Percentiles rank a stretch among this genome's conserved stretches.
phyloP scores from a whole-genome alignment of 441 rosid species.

The Aleurites moluccanus region DNA sequence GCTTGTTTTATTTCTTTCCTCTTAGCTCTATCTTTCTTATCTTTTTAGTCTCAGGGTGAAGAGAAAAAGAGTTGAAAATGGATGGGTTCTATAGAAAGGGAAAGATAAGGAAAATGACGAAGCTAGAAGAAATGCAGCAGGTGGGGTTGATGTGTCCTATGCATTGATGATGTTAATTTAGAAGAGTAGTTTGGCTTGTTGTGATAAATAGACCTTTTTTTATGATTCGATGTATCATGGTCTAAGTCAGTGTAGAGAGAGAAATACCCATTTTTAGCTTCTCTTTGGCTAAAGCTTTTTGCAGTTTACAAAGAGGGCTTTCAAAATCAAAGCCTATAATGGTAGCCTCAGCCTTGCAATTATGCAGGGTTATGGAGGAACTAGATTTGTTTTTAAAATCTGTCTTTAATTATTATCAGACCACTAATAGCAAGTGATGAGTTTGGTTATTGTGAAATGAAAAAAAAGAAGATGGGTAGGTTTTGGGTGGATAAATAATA shows the following conservation, averaged over 20 bases:
- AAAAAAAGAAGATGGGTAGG: too few species aligned
- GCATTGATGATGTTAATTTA: slow-evolving; percentile 77
- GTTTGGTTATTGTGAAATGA: too few species aligned
- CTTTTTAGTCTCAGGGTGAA: background rate
- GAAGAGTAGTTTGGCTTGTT: slow-evolving; percentile 42
- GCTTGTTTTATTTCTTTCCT: too few species aligned
- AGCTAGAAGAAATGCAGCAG: slow-evolving; percentile 32
- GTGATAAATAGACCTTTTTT: slow-evolving; percentile 42
- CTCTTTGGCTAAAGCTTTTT: slow-evolving; percentile 47
- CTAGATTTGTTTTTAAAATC: too few species aligned
- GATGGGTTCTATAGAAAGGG: slow-evolving; percentile 24
- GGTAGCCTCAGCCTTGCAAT: slow-evolving; percentile 49
- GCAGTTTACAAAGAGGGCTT: slow-evolving; percentile 44
- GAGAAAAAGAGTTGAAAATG: slow-evolving; percentile 10
- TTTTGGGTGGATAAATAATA: too few species aligned
- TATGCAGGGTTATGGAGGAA: too few species aligned
- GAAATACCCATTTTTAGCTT: slow-evolving; percentile 22
- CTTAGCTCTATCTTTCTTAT: background rate
- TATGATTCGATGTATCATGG: slow-evolving; percentile 64
- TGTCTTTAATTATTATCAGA: too few species aligned
- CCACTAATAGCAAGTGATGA: too few species aligned
- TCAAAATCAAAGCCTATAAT: slow-evolving; percentile 66
- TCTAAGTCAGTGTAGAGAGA: slow-evolving; percentile 70
- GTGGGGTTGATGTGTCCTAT: slow-evolving; percentile 51
- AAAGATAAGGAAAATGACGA: slow-evolving; percentile 32